These are phyloP conservation scores for Gossypium schwendimanii DNA, from an alignment of 441 rosid species.

Conservation along the genomic window DNA sequence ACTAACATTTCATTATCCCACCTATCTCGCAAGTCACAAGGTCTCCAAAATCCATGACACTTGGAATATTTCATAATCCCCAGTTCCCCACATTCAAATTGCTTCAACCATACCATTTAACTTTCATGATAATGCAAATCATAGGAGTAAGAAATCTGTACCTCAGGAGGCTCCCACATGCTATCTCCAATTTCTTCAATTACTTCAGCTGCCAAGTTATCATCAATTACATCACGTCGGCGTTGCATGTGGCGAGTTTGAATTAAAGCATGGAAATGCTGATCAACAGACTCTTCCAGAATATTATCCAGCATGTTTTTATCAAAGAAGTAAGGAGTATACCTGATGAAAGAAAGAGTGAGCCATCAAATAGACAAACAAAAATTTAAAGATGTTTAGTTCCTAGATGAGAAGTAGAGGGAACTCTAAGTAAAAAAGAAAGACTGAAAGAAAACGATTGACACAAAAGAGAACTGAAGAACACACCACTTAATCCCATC, in stretches of 20 bases:
- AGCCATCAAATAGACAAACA: neutral
- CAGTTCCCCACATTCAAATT: slow-evolving; percentile 1
- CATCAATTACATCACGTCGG: slow-evolving; percentile 71
- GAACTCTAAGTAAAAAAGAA: neutral
- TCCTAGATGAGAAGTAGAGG: neutral
- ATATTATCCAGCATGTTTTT: slow-evolving; percentile 85
- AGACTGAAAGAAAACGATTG: neutral
- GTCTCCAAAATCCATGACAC: neutral
- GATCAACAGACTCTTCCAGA: slow-evolving; percentile 91
- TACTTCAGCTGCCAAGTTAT: slow-evolving; percentile 69
- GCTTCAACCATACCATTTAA: neutral
- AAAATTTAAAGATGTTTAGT: neutral
- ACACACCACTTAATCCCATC: slow-evolving; percentile 86
- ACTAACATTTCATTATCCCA: neutral
- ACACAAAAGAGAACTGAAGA: slow-evolving; percentile 10
- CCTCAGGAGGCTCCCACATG: slow-evolving; percentile 90
- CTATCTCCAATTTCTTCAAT: slow-evolving; percentile 86
- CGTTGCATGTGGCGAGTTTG: slow-evolving; percentile 87
- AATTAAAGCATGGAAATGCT: slow-evolving; percentile 77
- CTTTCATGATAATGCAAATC: neutral
- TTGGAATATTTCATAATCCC: slow-evolving; percentile 6
- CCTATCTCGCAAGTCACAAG: neutral
- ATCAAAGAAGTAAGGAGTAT: slow-evolving; percentile 93
- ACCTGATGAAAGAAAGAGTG: slow-evolving; percentile 41
- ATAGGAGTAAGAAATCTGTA: slow-evolving; percentile 19